Conservation (phyloP, 164 flowering plant species). For the Aristolochia contorta region DNA sequence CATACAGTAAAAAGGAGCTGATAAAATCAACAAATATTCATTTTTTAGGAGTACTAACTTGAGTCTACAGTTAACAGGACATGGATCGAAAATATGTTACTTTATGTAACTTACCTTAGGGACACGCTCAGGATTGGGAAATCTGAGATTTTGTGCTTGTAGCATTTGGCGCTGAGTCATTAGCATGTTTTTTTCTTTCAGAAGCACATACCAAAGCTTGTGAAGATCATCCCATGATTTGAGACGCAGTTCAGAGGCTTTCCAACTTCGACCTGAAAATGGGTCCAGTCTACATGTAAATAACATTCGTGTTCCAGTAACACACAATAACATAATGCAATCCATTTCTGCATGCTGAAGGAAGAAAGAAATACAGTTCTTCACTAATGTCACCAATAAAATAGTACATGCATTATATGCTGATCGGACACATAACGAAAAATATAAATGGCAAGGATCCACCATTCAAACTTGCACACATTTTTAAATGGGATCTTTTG, state of each 20-base stretch:
- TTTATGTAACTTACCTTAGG: conserved; percentile 50
- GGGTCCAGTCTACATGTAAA: too few species aligned
- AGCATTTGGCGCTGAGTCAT: conserved; percentile 98
- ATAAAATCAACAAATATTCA: too few species aligned
- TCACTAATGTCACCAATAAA: neutral
- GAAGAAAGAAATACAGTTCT: neutral
- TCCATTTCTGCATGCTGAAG: neutral
- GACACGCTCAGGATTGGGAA: conserved; percentile 90
- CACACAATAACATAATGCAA: neutral
- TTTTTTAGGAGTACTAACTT: too few species aligned
- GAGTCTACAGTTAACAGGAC: too few species aligned
- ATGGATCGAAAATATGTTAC: too few species aligned
- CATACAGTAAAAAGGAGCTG: too few species aligned
- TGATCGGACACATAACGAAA: neutral
- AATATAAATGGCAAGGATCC: neutral
- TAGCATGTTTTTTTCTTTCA: conserved; percentile 96
- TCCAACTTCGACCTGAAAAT: conserved; percentile 81
- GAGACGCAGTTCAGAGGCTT: conserved; percentile 85
- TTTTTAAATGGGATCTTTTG: too few species aligned
- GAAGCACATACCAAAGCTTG: conserved; percentile 85
- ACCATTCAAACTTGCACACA: too few species aligned
- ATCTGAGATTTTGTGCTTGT: conserved; percentile 68
- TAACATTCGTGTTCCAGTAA: neutral
- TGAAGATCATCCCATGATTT: conserved; percentile 93
- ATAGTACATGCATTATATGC: neutral